phyloP scores from a whole-genome alignment of 352 stramenopile genomes.

The Pythium periplocum region DNA sequence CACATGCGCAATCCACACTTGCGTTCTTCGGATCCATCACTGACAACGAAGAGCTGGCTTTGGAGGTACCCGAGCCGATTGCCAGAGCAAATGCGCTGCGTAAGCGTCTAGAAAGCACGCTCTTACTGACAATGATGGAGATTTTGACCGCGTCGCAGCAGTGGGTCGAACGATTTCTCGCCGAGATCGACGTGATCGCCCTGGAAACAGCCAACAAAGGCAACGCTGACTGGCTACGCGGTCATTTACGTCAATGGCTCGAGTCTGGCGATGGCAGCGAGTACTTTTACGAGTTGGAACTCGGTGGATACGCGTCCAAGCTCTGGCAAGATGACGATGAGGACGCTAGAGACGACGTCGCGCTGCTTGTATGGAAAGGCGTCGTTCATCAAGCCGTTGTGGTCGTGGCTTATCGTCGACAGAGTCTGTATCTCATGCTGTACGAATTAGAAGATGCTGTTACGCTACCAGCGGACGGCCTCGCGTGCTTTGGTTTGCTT shows the following conservation, averaged over 20 bases:
- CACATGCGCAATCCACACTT: conserved; percentile 27
- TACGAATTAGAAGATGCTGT: conserved; percentile 23
- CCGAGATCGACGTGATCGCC: conserved; percentile 34
- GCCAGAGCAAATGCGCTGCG: conserved; percentile 12
- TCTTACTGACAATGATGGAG: conserved; percentile 29
- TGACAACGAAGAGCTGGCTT: conserved; percentile 1
- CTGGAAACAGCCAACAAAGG: conserved; percentile 8
- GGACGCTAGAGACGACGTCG: conserved; percentile 17
- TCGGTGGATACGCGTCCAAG: conserved; percentile 9
- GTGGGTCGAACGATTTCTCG: conserved; percentile 50
- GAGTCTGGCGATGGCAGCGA: conserved; percentile 40
- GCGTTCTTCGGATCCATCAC: conserved; percentile 13
- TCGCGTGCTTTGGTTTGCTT: conserved; percentile 41
- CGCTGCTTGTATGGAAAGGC: conserved; percentile 56
- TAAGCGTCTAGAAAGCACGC: conserved; percentile 19
- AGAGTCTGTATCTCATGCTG: conserved; percentile 50
- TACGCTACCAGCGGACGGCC: conserved; percentile 21
- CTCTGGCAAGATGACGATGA: conserved; percentile 12
- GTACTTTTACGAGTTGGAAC: conserved; percentile 60
- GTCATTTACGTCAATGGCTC: conserved; percentile 49
- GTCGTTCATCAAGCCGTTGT: conserved; percentile 49
- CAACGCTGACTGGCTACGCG: conserved; percentile 23
- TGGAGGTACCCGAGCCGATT: conserved; percentile 1
- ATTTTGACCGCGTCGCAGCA: conserved; percentile 42
- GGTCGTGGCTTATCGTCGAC: conserved; percentile 40